Evolutionary conservation across 1,139 yeast species (phyloP).

Genomic region (Kluyveromyces marxianus): DNA sequence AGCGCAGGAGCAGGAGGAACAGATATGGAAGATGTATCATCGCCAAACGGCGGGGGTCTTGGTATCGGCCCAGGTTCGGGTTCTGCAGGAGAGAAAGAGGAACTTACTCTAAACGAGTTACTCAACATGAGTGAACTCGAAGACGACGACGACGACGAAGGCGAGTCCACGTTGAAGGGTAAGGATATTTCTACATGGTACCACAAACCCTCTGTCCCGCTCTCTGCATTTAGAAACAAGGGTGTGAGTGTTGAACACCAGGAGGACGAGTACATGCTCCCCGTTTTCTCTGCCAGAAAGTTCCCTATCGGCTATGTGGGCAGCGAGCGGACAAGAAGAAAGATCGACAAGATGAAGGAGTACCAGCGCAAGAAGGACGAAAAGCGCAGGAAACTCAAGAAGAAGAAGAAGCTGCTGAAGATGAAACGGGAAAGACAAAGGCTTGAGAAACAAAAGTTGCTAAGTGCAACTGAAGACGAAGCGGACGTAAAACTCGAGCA

Average conservation of each 20-base stretch:
- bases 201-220: slow-evolving; percentile 55
- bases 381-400: slow-evolving; percentile 25
- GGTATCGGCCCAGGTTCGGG: slow-evolving; percentile 21
- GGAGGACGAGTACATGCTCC: slow-evolving; percentile 28
- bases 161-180: slow-evolving; percentile 7
- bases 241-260: slow-evolving; percentile 36
- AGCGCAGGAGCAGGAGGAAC: slow-evolving; percentile 1
- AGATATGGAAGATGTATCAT: slow-evolving; percentile 11
- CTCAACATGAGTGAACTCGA: slow-evolving; percentile 84
- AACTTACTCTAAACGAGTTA: slow-evolving; percentile 74
- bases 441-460: slow-evolving; percentile 17
- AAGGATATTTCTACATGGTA: slow-evolving; percentile 24
- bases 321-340: slow-evolving; percentile 29
- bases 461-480: slow-evolving; percentile 4
- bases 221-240: slow-evolving; percentile 84
- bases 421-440: slow-evolving; percentile 25
- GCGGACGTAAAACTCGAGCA: neutral
- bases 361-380: slow-evolving; percentile 28
- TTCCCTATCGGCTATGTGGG: slow-evolving; percentile 33
- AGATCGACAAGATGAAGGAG: slow-evolving; percentile 30
- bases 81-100: slow-evolving; percentile 42
- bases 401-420: slow-evolving; percentile 27
- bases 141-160: slow-evolving; percentile 43
- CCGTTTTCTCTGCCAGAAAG: slow-evolving; percentile 26
- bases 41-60: slow-evolving; percentile 6